Evolutionary conservation across 75 land plant genomes (phyloP).

Genomic region (Selaginella tamariscina): DNA sequence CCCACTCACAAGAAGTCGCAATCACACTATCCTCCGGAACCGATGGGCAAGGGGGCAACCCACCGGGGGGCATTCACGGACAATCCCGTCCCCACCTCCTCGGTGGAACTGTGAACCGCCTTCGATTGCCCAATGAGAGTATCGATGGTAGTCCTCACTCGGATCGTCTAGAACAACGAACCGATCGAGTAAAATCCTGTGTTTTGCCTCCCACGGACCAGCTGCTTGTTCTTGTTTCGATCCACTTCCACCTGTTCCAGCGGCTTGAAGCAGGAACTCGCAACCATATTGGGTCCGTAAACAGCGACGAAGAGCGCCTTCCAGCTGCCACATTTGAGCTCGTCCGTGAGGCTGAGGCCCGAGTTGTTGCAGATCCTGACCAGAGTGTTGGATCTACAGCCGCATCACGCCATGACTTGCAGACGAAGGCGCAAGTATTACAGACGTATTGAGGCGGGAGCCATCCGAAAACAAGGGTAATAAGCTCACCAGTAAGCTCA

Average conservation of each 20-base stretch:
- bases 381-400: conserved; percentile 20
- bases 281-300: conserved; percentile 26
- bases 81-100: conserved; percentile 33
- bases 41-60: conserved; percentile 27
- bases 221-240: conserved; percentile 14
- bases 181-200: conserved; percentile 22
- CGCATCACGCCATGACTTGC: conserved; percentile 24
- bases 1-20: conserved; percentile 34
- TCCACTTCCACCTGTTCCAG: conserved; percentile 24
- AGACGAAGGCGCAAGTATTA: conserved; percentile 23
- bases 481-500: conserved; percentile 14
- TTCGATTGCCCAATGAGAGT: conserved; percentile 25
- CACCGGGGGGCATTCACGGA: conserved; percentile 20
- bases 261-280: conserved; percentile 20
- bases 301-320: conserved; percentile 22
- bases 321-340: conserved; percentile 26
- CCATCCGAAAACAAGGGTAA: conserved; percentile 19
- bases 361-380: conserved; percentile 19
- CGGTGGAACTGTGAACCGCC: conserved; percentile 32
- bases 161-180: conserved; percentile 16
- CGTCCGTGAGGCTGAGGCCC: conserved; percentile 20
- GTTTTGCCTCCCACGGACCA: conserved; percentile 29
- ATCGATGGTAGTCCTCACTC: conserved; percentile 20
- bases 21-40: conserved; percentile 16
- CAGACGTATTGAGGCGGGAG: conserved; percentile 23